These are phyloP conservation scores for Tranzscheliella williamsii DNA, from an alignment of 1,284 basidiomycete species.

Conservation along the genomic window DNA sequence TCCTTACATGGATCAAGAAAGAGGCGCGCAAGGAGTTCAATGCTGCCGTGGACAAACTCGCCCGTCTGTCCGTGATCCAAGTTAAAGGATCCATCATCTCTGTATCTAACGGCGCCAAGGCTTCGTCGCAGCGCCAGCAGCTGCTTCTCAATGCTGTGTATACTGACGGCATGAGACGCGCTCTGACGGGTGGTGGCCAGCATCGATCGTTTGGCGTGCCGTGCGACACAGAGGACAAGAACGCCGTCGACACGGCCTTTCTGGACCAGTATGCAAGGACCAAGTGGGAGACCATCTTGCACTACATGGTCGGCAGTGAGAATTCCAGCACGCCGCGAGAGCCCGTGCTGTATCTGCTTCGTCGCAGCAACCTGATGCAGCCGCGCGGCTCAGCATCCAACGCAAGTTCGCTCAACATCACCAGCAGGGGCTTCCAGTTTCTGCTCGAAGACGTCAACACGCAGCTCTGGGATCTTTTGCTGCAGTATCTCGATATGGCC, in stretches of 20 bases:
- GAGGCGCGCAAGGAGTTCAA: constrained; percentile 66
- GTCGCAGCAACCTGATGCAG: constrained; percentile 82
- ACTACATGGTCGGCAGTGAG: constrained; percentile 97
- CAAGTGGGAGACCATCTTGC: constrained; percentile 95
- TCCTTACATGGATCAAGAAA: constrained; percentile 77
- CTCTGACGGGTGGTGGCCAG: constrained; percentile 69
- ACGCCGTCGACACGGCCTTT: constrained; percentile 67
- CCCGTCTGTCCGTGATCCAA: constrained; percentile 40
- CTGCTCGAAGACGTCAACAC: constrained; percentile 92
- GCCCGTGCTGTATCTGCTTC: constrained; percentile 80
- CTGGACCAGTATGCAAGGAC: constrained; percentile 85
- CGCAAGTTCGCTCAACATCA: constrained; percentile 69
- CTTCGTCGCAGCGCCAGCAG: constrained; percentile 3
- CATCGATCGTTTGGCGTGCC: constrained; percentile 89
- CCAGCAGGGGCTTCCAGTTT: constrained; percentile 94
- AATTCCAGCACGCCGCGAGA: constrained; percentile 73
- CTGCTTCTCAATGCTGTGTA: constrained; percentile 63
- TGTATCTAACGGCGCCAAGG: neutral
- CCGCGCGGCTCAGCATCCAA: constrained; percentile 6
- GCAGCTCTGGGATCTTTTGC: constrained; percentile 93
- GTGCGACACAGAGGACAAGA: constrained; percentile 63
- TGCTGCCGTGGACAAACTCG: constrained; percentile 28
- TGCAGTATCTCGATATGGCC: constrained; percentile 71
- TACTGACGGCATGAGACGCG: constrained; percentile 60
- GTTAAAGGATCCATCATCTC: constrained; percentile 9